phyloP scores from a whole-genome alignment of 2,329 filamentous ascomycete species.

The Sclerotinia borealis region DNA sequence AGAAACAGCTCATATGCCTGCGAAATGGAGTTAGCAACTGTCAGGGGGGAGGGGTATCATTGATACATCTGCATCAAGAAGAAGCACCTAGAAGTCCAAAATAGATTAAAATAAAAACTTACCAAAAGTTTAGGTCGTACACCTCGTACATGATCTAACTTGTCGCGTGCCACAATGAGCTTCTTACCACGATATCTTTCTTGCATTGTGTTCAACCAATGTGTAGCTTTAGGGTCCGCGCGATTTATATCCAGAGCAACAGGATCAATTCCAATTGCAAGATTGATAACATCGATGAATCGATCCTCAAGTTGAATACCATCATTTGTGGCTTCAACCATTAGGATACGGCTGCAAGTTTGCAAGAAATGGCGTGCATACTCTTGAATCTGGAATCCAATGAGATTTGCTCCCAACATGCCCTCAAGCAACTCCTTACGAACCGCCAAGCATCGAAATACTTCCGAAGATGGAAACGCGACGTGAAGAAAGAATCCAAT shows the following conservation, averaged over 20 bases:
- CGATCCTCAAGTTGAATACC: constrained; percentile 88
- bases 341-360: constrained; percentile 85
- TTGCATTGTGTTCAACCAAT: constrained; percentile 74
- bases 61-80: background rate
- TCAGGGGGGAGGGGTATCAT: background rate
- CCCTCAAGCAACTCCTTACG: constrained; percentile 84
- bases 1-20: constrained; percentile 79
- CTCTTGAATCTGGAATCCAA: constrained; percentile 90
- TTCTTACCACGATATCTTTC: constrained; percentile 83
- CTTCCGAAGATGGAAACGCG: constrained; percentile 91
- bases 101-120: background rate
- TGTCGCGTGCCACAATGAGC: constrained; percentile 88
- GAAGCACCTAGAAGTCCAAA: background rate
- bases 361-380: constrained; percentile 93
- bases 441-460: constrained; percentile 85
- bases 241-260: constrained; percentile 66
- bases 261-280: constrained; percentile 89
- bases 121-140: constrained; percentile 82
- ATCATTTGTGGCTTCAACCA: constrained; percentile 82
- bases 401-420: constrained; percentile 85
- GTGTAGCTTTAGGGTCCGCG: constrained; percentile 63
- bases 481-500: constrained; percentile 96
- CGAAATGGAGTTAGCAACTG: background rate
- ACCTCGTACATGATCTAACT: constrained; percentile 86
- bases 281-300: constrained; percentile 80